Evolutionary conservation across 306 rosid genomes (phyloP).

Genomic region (Betula pendula): DNA sequence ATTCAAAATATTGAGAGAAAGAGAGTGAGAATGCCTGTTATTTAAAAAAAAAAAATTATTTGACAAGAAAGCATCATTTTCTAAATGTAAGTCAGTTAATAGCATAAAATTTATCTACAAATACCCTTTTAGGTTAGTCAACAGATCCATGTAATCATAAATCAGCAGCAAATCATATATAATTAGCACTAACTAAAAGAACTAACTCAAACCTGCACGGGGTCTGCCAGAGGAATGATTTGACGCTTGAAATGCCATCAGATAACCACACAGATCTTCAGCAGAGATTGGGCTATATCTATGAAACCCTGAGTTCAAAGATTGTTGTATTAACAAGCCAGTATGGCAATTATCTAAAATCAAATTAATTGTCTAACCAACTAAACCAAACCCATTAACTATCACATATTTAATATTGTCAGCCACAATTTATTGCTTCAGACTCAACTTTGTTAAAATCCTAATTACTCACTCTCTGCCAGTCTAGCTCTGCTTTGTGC

Average conservation of each 20-base stretch:
- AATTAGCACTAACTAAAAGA: neutral
- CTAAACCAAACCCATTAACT: constrained; percentile 26
- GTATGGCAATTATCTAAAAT: neutral
- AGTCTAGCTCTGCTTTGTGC: constrained; percentile 10
- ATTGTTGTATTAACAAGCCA: constrained; percentile 21
- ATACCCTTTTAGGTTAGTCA: neutral
- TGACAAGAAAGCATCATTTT: neutral
- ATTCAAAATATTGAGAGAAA: neutral
- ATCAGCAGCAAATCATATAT: neutral
- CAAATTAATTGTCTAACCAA: constrained; percentile 26
- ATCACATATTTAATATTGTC: constrained; percentile 21
- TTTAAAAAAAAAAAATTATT: neutral
- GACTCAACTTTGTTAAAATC: neutral
- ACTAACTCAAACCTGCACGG: constrained; percentile 56
- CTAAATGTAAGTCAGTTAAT: neutral
- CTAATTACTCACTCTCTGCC: constrained; percentile 10
- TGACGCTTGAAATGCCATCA: constrained; percentile 57
- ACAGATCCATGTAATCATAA: neutral
- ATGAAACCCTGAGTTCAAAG: constrained; percentile 17
- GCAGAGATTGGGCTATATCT: constrained; percentile 9
- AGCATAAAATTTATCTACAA: neutral
- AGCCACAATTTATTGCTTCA: neutral
- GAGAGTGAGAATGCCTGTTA: neutral
- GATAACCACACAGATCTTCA: constrained; percentile 24
- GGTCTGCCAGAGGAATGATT: constrained; percentile 45